A percentile compares a stretch with the other conserved stretches of the same genome.
Evolutionary conservation across 73 alveolate species (phyloP).

Genomic region (Breviolum minutum): DNA sequence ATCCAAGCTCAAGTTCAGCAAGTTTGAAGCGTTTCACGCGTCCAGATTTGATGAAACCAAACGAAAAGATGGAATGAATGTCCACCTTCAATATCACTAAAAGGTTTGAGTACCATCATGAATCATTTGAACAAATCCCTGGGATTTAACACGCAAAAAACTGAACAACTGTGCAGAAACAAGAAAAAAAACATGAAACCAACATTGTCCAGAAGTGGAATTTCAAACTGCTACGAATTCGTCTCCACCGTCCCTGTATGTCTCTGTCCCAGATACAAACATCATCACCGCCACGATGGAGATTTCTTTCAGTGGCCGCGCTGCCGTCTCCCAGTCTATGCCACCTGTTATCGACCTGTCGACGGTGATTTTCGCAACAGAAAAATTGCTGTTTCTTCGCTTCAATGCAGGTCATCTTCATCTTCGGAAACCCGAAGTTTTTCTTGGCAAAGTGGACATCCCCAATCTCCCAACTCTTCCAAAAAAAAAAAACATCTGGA

Average conservation of each 20-base stretch:
- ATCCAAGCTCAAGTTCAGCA: too few relatives aligned
- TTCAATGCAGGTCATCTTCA: too few relatives aligned
- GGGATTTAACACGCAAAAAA: too few relatives aligned
- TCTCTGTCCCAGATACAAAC: neutral
- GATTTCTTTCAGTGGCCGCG: neutral
- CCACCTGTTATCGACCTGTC: conserved; percentile 42
- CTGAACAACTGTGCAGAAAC: neutral
- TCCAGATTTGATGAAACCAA: too few relatives aligned
- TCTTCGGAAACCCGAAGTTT: too few relatives aligned
- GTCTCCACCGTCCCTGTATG: neutral
- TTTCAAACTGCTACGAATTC: neutral
- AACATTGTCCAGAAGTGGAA: neutral
- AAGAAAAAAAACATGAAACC: neutral
- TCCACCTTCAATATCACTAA: too few relatives aligned
- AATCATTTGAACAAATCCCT: too few relatives aligned
- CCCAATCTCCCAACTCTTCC: neutral
- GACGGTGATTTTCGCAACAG: neutral
- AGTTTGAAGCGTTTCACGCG: too few relatives aligned
- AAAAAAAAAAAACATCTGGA: neutral
- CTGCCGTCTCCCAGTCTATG: conserved; percentile 10
- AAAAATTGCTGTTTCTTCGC: too few relatives aligned
- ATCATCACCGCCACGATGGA: neutral
- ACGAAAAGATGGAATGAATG: too few relatives aligned
- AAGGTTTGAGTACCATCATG: too few relatives aligned
- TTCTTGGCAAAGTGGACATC: neutral